Evolutionary conservation across 2,329 filamentous ascomycete species (phyloP).

Genomic region (Xylaria sp.): DNA sequence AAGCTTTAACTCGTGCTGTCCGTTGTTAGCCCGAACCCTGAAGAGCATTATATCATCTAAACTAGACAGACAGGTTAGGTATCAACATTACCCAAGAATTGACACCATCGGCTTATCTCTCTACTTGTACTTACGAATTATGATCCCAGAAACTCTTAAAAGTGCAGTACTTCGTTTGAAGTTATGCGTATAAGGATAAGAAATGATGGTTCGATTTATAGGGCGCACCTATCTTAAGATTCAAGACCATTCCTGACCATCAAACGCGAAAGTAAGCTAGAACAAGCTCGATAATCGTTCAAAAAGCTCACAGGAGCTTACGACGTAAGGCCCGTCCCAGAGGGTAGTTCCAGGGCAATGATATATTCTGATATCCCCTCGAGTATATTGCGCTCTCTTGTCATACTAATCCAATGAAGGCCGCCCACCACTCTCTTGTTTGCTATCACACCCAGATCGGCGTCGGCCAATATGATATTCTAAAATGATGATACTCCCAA

Average conservation of each 20-base stretch:
- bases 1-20: background rate
- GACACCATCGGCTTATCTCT: background rate
- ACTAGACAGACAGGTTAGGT: background rate
- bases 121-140: background rate
- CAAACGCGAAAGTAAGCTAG: too few relatives aligned
- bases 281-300: too few relatives aligned
- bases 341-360: background rate
- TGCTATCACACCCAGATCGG: background rate
- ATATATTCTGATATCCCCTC: background rate
- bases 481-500: background rate
- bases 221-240: background rate
- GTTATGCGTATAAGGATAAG: background rate
- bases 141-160: background rate
- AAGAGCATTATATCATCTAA: background rate
- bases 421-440: background rate
- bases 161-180: background rate
- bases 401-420: background rate
- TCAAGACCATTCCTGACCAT: too few relatives aligned
- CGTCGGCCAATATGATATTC: background rate
- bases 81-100: background rate
- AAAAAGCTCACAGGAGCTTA: too few relatives aligned
- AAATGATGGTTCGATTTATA: background rate
- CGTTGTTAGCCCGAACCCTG: background rate
- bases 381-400: too few relatives aligned
- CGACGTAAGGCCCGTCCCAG: too few relatives aligned